Conservation (phyloP, 768 basidiomycete species). For the Cystofilobasidium capitatum region DNA sequence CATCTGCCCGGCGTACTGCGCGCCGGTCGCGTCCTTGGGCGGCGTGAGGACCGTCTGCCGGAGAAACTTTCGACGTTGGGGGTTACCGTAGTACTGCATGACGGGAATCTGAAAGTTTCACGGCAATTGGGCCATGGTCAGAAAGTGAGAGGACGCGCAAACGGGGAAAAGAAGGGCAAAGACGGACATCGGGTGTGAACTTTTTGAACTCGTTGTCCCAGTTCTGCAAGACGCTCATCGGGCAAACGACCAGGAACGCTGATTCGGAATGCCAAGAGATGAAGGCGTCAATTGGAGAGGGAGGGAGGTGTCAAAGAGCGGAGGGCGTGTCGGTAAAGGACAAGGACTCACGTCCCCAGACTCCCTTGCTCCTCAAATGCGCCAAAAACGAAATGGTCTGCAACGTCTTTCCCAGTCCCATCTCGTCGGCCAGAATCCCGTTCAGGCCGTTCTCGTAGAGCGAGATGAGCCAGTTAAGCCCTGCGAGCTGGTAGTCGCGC, state of each 20-base stretch:
- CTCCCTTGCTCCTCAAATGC: constrained; percentile 60
- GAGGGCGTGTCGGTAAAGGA: not conserved
- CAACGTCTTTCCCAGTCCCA: constrained; percentile 89
- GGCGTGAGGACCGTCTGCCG: constrained; percentile 53
- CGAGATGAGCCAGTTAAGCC: constrained; percentile 89
- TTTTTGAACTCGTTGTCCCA: constrained; percentile 77
- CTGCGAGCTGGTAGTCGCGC: constrained; percentile 85
- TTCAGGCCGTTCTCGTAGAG: constrained; percentile 40
- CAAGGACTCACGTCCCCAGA: constrained; percentile 25
- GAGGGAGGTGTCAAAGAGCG: not conserved
- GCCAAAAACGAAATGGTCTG: constrained; percentile 93
- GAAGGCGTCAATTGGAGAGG: no score
- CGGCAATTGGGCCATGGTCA: not conserved
- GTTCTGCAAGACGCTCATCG: constrained; percentile 84
- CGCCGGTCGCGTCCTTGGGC: constrained; percentile 12
- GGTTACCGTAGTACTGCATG: constrained; percentile 81
- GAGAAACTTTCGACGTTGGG: constrained; percentile 67
- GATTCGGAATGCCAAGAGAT: no score
- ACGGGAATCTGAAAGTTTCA: constrained; percentile 66
- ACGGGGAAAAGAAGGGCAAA: not conserved
- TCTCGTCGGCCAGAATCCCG: constrained; percentile 66
- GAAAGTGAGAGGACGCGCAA: not conserved
- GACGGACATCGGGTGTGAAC: constrained; percentile 64
- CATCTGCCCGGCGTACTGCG: not conserved
- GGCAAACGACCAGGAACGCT: constrained; percentile 82